Conservation (phyloP, 208 protist species). For the Angomonas deanei region DNA sequence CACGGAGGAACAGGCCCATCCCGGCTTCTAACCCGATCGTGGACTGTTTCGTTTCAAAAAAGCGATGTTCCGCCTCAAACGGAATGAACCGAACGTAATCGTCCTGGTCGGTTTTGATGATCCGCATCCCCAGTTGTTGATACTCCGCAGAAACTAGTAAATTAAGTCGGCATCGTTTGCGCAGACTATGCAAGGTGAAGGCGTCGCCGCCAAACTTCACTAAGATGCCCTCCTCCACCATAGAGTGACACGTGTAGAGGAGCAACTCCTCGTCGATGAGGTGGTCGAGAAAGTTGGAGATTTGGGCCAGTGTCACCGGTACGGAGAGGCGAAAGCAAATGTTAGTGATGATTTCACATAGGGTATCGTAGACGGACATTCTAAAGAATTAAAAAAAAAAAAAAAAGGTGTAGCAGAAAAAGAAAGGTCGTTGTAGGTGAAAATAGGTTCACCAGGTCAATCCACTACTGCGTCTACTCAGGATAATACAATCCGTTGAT, state of each 20-base stretch:
- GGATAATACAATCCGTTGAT: too few species aligned
- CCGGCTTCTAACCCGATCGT: conserved; percentile 51
- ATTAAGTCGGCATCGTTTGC: conserved; percentile 27
- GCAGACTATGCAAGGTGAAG: conserved; percentile 50
- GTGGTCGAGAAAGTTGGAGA: conserved; percentile 42
- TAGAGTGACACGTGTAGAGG: conserved; percentile 41
- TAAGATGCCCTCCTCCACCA: conserved; percentile 57
- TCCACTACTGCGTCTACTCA: too few species aligned
- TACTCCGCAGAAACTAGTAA: conserved; percentile 73
- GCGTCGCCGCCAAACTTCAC: conserved; percentile 40
- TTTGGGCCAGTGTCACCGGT: conserved; percentile 39
- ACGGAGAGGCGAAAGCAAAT: conserved; percentile 57
- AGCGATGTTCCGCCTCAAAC: conserved; percentile 59
- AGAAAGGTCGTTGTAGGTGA: background rate
- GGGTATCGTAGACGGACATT: conserved; percentile 39
- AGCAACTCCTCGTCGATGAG: conserved; percentile 58
- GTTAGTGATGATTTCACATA: conserved; percentile 57
- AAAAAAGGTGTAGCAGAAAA: background rate
- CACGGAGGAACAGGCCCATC: conserved; percentile 77
- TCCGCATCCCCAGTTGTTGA: conserved; percentile 72
- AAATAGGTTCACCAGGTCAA: background rate
- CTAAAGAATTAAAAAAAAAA: conserved; percentile 5
- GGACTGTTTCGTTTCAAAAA: conserved; percentile 67
- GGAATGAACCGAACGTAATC: conserved; percentile 66
- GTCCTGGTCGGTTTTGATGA: conserved; percentile 32